Conservation (phyloP, 768 basidiomycete species). For the Termitomyces sp. region DNA sequence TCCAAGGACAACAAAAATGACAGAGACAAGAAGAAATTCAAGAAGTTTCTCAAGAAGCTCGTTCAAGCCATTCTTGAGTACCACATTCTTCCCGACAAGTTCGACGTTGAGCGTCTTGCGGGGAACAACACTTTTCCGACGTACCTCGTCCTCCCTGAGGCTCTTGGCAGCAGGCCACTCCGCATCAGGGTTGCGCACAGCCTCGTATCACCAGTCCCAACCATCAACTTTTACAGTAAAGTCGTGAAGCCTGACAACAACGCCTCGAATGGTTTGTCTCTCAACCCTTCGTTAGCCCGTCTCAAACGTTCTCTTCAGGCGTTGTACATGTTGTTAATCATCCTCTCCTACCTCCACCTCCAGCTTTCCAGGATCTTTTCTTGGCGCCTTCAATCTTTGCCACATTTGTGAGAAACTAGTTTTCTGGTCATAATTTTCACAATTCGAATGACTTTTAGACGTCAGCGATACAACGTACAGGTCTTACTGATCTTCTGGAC, state of each 20-base stretch:
- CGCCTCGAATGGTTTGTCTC: constrained; percentile 47
- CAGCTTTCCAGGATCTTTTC: constrained; percentile 47
- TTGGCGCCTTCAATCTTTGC: constrained; percentile 41
- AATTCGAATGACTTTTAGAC: constrained; percentile 32
- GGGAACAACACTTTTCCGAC: constrained; percentile 55
- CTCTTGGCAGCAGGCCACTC: constrained; percentile 41
- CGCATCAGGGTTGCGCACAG: constrained; percentile 39
- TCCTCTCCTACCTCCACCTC: constrained; percentile 54
- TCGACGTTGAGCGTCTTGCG: constrained; percentile 36
- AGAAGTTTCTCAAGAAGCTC: constrained; percentile 54
- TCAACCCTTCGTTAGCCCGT: background rate
- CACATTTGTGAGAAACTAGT: constrained; percentile 36
- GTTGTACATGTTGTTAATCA: constrained; percentile 51
- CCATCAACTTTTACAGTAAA: constrained; percentile 48
- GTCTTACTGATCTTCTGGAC: constrained; percentile 41
- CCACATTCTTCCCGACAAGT: constrained; percentile 46
- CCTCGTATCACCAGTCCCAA: constrained; percentile 30
- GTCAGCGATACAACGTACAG: constrained; percentile 51
- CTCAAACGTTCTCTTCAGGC: constrained; percentile 24
- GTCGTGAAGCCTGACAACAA: constrained; percentile 38
- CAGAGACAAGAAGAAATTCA: constrained; percentile 42
- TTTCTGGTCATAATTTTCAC: background rate
- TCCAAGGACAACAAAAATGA: constrained; percentile 32
- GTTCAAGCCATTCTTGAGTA: constrained; percentile 53
- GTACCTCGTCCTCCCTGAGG: constrained; percentile 37